Base-by-base conservation (phyloP, 306 rosid genomes). In the Dalbergia cochinchinensis region DNA sequence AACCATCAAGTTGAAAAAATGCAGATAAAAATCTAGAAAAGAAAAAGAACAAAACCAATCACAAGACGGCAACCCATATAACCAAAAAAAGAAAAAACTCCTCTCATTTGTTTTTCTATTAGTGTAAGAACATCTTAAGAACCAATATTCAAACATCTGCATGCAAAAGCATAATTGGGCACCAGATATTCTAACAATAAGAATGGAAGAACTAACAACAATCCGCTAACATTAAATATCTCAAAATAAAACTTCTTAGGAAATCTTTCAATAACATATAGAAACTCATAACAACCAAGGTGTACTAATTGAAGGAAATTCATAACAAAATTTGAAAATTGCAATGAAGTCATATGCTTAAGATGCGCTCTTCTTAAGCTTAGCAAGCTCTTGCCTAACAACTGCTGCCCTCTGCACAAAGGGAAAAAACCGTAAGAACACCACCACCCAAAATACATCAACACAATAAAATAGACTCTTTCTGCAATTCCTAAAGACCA, bases 361-460 rank as follows among this genome's bases (percentile, higher is more conserved):
- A n/a, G 86, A 19, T 3, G 92, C 82, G n/a, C 42, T 79, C 85
- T 84, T 93, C 59, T 91, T 93, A 83, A 93, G 57, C 72, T 88
- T 91, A 1, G 92, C 84, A 53, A 93, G 97, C 78, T 91, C 98
- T 58, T 89, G 94, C 83, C 84, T 89, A 41, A 93, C 93, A 67
- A 83, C 78, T 53, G 86, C 86, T n/a, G 94, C 89, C 83, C 81
- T 91, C 97, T 91, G 90, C 92, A 84, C 34, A 85, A 39, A 67
- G 71, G 3, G 11, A 33, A n/a, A 53, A n/a, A 14, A 53, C 12
- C 6, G 44, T 5, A 34, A 47, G 35, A 5, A 42, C 5, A 10
- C 12, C 33, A 2, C 50, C 15, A 34, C n/a, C 3, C 12, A 72
- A 11, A 0, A 19, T 20, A 48, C 12, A 12, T 37, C 3, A 45